Evolutionary conservation across 345 rosid genomes (phyloP).

Genomic region (Cardamine occulta): DNA sequence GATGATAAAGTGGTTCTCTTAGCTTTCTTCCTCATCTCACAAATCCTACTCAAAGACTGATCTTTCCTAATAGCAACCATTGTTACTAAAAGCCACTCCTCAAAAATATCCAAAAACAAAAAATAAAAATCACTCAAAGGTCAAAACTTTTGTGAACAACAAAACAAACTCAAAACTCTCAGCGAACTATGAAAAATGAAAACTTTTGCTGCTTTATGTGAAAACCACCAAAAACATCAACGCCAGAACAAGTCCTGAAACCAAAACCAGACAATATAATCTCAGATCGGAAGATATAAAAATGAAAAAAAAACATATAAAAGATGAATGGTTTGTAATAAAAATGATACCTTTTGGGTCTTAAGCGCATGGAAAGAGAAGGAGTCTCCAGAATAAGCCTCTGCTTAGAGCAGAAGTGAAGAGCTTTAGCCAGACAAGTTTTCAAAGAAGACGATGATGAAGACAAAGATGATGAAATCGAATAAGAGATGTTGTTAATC

Average conservation of each 20-base stretch:
- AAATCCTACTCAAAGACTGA: slow-evolving; percentile 36
- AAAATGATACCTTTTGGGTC: slow-evolving; percentile 62
- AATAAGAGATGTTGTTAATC: slow-evolving; percentile 62
- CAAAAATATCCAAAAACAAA: slow-evolving; percentile 36
- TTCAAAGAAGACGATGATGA: slow-evolving; percentile 17
- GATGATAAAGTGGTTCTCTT: slow-evolving; percentile 28
- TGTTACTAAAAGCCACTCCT: slow-evolving; percentile 33
- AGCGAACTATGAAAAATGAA: slow-evolving; percentile 54
- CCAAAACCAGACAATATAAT: not conserved
- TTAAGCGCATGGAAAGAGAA: slow-evolving; percentile 94
- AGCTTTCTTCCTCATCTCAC: slow-evolving; percentile 17
- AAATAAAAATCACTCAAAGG: slow-evolving; percentile 18
- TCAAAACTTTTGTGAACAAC: slow-evolving; percentile 13
- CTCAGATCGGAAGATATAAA: slow-evolving; percentile 28
- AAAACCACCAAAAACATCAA: slow-evolving; percentile 74
- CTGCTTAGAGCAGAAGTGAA: slow-evolving; percentile 71
- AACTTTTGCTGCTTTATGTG: slow-evolving; percentile 68
- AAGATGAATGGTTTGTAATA: not conserved
- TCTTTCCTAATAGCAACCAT: slow-evolving; percentile 48
- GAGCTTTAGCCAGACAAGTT: slow-evolving; percentile 42
- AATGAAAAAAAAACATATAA: not conserved
- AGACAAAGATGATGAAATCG: slow-evolving; percentile 26
- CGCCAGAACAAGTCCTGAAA: slow-evolving; percentile 85
- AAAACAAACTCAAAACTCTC: slow-evolving; percentile 55
- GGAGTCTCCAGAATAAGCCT: slow-evolving; percentile 54